phyloP scores from a whole-genome alignment of 1,284 basidiomycete species.

The Apiotrichum gamsii region DNA sequence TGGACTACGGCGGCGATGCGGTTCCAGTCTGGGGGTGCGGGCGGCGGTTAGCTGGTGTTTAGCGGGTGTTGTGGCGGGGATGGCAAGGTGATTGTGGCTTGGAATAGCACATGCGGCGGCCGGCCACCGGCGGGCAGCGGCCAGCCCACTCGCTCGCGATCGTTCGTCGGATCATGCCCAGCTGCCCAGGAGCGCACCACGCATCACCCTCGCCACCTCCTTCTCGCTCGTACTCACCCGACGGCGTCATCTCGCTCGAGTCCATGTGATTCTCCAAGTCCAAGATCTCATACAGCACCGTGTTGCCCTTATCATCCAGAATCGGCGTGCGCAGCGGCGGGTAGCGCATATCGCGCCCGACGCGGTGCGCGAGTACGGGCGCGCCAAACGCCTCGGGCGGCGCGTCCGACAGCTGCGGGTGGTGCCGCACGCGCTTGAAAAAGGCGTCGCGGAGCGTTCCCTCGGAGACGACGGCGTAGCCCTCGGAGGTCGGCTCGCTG shows the following conservation, averaged over 20 bases:
- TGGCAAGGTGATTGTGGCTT: too few relatives aligned
- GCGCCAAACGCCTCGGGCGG: conserved; percentile 1
- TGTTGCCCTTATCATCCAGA: conserved; percentile 30
- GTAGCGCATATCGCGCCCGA: conserved; percentile 30
- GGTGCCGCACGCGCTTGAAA: conserved; percentile 42
- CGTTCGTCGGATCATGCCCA: too few relatives aligned
- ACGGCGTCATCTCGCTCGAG: conserved; percentile 42
- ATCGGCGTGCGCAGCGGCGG: conserved; percentile 35
- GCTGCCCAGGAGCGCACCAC: too few relatives aligned
- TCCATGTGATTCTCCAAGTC: conserved; percentile 45
- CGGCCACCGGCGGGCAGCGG: too few relatives aligned
- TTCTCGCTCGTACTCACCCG: conserved; percentile 21
- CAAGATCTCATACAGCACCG: conserved; percentile 41
- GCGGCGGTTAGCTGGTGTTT: too few relatives aligned
- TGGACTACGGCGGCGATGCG: conserved; percentile 36
- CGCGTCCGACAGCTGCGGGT: conserved; percentile 34
- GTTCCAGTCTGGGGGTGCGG: conserved; percentile 37
- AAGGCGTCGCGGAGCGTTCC: conserved; percentile 33
- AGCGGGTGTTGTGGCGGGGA: too few relatives aligned
- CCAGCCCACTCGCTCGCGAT: too few relatives aligned
- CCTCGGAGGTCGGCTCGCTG: conserved; percentile 34
- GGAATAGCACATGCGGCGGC: too few relatives aligned
- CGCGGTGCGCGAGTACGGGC: conserved; percentile 6
- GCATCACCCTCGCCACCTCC: neutral
- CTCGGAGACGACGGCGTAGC: conserved; percentile 34